Evolutionary conservation across 1,284 basidiomycete species (phyloP).

Genomic region (Heterobasidion irregulare): DNA sequence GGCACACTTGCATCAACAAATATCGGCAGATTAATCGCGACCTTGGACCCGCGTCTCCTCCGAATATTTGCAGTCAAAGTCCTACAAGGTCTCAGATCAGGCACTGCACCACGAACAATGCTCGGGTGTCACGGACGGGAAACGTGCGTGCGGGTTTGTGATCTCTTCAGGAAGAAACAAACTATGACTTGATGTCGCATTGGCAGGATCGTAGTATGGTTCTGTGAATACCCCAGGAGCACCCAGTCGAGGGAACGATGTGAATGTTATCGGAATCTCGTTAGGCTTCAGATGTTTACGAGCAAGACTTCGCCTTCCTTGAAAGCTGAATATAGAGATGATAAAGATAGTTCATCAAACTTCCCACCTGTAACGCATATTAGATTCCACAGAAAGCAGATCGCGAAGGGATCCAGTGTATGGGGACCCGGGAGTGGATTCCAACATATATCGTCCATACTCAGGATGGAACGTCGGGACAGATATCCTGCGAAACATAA

Average conservation of each 20-base stretch:
- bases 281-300: constrained; percentile 77
- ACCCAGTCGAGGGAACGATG: constrained; percentile 92
- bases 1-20: constrained; percentile 88
- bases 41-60: constrained; percentile 84
- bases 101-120: neutral
- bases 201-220: constrained; percentile 69
- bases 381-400: constrained; percentile 83
- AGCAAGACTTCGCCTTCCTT: constrained; percentile 66
- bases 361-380: constrained; percentile 84
- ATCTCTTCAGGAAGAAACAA: constrained; percentile 94
- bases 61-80: constrained; percentile 96
- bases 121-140: constrained; percentile 62
- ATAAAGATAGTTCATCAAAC: neutral
- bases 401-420: constrained; percentile 85
- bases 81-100: constrained; percentile 29
- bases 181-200: constrained; percentile 81
- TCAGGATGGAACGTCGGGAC: constrained; percentile 97
- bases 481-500: constrained; percentile 40
- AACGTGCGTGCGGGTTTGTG: constrained; percentile 95
- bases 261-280: constrained; percentile 90
- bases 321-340: neutral
- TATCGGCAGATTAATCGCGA: constrained; percentile 92
- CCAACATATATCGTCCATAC: constrained; percentile 98
- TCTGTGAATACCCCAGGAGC: constrained; percentile 88
- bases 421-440: constrained; percentile 93